A percentile compares a stretch with the other conserved stretches of the same genome.
Conservation (phyloP, 2,329 filamentous ascomycete genomes). For the Colletotrichum sp. region DNA sequence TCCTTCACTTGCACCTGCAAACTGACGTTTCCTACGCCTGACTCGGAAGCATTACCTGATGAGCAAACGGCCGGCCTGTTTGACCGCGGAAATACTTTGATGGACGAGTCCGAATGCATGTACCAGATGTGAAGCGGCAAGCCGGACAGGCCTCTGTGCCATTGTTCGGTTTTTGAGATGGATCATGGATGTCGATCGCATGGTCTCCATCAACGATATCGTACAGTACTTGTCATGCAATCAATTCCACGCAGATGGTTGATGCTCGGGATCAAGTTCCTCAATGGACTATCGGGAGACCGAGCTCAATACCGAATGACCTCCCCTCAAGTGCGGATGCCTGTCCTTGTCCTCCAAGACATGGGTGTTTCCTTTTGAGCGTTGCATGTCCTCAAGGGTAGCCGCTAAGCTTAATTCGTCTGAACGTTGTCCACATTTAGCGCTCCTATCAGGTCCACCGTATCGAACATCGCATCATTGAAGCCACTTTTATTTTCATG, state of each 20-base stretch:
- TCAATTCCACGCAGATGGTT: not conserved
- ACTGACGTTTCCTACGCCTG: not conserved
- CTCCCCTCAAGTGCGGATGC: not conserved
- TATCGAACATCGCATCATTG: not conserved
- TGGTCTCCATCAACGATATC: not conserved
- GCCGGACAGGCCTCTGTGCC: not conserved
- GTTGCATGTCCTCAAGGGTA: not conserved
- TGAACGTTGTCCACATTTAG: not conserved
- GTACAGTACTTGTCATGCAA: not conserved
- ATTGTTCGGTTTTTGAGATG: not conserved
- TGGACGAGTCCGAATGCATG: not conserved
- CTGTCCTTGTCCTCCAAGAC: not conserved
- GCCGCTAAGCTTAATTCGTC: slow-evolving; percentile 7
- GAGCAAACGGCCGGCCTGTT: not conserved
- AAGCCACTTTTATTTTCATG: not conserved
- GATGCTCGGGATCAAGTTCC: not conserved
- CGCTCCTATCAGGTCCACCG: not conserved
- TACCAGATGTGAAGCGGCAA: not conserved
- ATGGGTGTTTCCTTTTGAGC: not conserved
- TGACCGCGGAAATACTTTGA: not conserved
- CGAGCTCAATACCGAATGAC: not conserved
- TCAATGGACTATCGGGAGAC: not conserved
- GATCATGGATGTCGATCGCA: not conserved
- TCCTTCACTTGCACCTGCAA: not conserved
- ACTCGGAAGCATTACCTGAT: not conserved